These are phyloP conservation scores for Avena insularis DNA, from an alignment of 176 grass and related monocot genomes.

Conservation along the genomic window DNA sequence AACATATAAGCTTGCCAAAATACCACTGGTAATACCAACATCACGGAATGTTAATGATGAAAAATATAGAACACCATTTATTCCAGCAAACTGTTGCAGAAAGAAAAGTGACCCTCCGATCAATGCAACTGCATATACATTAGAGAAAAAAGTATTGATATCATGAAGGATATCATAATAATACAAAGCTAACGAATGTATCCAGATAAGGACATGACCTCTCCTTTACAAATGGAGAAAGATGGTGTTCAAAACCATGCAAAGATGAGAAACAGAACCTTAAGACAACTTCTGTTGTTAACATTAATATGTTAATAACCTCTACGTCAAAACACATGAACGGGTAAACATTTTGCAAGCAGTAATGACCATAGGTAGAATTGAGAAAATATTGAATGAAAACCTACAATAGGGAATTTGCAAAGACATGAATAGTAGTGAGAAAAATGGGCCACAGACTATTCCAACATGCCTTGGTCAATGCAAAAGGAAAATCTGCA, in stretches of 20 bases:
- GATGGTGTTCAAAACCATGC: slow-evolving; percentile 1
- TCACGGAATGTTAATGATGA: slow-evolving; percentile 98
- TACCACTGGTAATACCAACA: slow-evolving; percentile 87
- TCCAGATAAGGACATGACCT: slow-evolving; percentile 10
- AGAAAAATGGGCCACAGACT: slow-evolving; percentile 5
- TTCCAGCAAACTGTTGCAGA: slow-evolving; percentile 99
- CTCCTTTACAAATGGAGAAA: slow-evolving; percentile 19
- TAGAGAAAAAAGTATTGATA: slow-evolving; percentile 37
- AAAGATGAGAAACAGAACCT: background rate
- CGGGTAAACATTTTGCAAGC: background rate
- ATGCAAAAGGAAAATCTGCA: slow-evolving; percentile 4
- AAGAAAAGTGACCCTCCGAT: slow-evolving; percentile 96
- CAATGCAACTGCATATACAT: slow-evolving; percentile 84
- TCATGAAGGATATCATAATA: slow-evolving; percentile 46
- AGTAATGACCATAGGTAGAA: background rate
- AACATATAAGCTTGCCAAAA: slow-evolving; percentile 92
- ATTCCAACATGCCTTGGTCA: background rate
- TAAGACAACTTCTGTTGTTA: slow-evolving; percentile 10
- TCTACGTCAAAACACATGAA: background rate
- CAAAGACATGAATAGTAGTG: background rate
- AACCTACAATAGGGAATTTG: background rate
- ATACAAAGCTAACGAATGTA: slow-evolving; percentile 25
- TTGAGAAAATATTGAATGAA: background rate
- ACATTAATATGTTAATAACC: background rate
- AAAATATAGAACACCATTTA: slow-evolving; percentile 99